These are phyloP conservation scores for Eutypa lata DNA, from an alignment of 2,329 filamentous ascomycete species.

Conservation along the genomic window DNA sequence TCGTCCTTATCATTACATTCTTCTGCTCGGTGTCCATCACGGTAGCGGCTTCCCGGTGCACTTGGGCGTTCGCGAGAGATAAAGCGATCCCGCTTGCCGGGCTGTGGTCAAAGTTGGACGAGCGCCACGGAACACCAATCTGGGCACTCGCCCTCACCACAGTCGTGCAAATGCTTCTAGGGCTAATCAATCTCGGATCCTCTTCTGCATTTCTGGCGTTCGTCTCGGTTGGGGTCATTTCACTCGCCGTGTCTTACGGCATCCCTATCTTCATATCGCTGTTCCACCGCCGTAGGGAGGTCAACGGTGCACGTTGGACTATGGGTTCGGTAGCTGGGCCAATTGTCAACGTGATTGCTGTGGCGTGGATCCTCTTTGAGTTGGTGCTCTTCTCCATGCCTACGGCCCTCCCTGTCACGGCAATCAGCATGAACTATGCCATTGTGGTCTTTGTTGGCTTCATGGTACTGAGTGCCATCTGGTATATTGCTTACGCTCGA, in stretches of 20 bases:
- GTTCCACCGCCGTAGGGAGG: slow-evolving; percentile 41
- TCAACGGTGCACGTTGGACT: slow-evolving; percentile 46
- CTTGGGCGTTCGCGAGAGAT: slow-evolving; percentile 62
- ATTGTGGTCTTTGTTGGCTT: slow-evolving; percentile 50
- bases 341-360: slow-evolving; percentile 41
- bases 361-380: slow-evolving; percentile 51
- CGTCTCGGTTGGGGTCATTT: slow-evolving; percentile 51
- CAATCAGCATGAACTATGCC: slow-evolving; percentile 45
- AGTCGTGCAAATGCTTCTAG: slow-evolving; percentile 50
- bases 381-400: slow-evolving; percentile 48
- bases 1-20: slow-evolving; percentile 54
- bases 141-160: slow-evolving; percentile 56
- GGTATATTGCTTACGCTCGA: slow-evolving; percentile 49
- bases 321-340: slow-evolving; percentile 40
- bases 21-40: slow-evolving; percentile 64
- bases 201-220: slow-evolving; percentile 57
- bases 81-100: slow-evolving; percentile 50
- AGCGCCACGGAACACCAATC: slow-evolving; percentile 50
- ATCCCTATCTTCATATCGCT: slow-evolving; percentile 54
- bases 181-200: slow-evolving; percentile 56
- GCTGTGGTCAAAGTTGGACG: slow-evolving; percentile 50
- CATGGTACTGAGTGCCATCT: slow-evolving; percentile 34
- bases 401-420: slow-evolving; percentile 26
- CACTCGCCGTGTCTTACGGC: slow-evolving; percentile 51
- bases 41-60: slow-evolving; percentile 64